Percentiles rank a stretch among this genome's conserved stretches.
Evolutionary conservation across 352 stramenopile genomes (phyloP).

Genomic region (Blastocystis sp.): DNA sequence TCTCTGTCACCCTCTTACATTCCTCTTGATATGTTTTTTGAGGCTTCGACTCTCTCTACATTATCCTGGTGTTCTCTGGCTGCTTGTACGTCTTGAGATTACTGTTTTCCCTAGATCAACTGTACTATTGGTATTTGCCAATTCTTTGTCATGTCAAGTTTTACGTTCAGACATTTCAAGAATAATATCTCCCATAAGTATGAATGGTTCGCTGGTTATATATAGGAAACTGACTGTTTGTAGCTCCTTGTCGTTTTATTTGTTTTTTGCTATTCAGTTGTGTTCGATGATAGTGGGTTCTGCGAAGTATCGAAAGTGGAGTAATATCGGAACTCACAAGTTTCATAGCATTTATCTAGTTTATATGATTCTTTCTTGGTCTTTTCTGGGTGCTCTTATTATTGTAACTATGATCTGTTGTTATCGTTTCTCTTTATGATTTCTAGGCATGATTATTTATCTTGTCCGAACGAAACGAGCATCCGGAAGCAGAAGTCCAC

Average conservation of each 20-base stretch:
- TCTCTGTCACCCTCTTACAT: not conserved
- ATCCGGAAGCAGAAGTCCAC: not conserved
- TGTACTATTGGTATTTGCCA: not conserved
- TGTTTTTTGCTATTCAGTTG: not conserved
- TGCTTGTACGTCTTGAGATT: slow-evolving; percentile 22
- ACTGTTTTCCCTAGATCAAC: not conserved
- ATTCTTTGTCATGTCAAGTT: slow-evolving; percentile 53
- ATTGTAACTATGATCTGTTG: slow-evolving; percentile 34
- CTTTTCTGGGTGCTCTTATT: not conserved
- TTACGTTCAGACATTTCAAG: slow-evolving; percentile 34
- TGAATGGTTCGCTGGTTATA: not conserved
- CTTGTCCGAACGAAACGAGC: not conserved
- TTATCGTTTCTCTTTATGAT: not conserved
- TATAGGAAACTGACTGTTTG: not conserved
- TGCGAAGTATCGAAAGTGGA: not conserved
- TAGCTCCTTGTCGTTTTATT: slow-evolving; percentile 2
- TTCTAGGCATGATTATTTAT: not conserved
- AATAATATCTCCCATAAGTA: slow-evolving; percentile 40
- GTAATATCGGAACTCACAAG: not conserved
- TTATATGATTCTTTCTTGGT: slow-evolving; percentile 40
- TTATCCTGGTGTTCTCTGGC: not conserved
- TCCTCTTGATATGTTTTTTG: slow-evolving; percentile 38
- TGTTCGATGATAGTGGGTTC: slow-evolving; percentile 4
- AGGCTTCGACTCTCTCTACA: not conserved
- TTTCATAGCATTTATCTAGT: slow-evolving; percentile 10